phyloP scores from a whole-genome alignment of 441 rosid genomes.

The Syzygium malaccense region DNA sequence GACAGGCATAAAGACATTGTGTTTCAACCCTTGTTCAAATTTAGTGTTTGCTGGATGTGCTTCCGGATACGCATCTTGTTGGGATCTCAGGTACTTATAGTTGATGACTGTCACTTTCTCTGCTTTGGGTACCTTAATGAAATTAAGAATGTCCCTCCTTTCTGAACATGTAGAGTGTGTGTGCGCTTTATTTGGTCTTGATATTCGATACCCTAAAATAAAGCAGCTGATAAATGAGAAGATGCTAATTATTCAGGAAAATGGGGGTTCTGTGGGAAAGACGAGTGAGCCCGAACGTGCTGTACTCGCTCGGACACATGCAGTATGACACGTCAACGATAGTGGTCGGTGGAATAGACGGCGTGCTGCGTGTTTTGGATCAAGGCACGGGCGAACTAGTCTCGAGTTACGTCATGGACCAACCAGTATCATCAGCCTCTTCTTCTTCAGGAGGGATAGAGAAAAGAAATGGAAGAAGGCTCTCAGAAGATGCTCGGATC shows the following conservation, averaged over 20 bases:
- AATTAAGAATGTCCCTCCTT: not conserved
- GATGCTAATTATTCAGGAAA: constrained; percentile 32
- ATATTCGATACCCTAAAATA: not conserved
- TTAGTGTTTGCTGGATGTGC: constrained; percentile 73
- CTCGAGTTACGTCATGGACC: constrained; percentile 41
- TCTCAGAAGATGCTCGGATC: constrained; percentile 23
- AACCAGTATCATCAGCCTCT: constrained; percentile 12
- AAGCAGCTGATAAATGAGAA: not conserved
- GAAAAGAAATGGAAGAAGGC: constrained; percentile 43
- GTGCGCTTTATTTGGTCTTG: not conserved
- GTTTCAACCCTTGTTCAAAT: constrained; percentile 53
- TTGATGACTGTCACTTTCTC: not conserved
- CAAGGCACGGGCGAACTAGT: constrained; percentile 58
- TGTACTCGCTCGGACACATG: constrained; percentile 63
- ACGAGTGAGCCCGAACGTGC: constrained; percentile 64
- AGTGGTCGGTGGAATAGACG: constrained; percentile 80
- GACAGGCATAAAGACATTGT: constrained; percentile 65
- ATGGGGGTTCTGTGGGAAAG: constrained; percentile 67
- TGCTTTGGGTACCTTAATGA: not conserved
- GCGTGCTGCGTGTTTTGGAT: constrained; percentile 59
- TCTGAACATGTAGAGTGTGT: not conserved
- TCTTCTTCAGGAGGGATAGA: constrained; percentile 22
- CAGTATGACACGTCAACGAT: constrained; percentile 41
- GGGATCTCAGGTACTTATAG: constrained; percentile 71
- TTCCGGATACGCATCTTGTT: constrained; percentile 64